Evolutionary conservation across 2,329 filamentous ascomycete genomes (phyloP).

Genomic region (Xylariaceae sp.): DNA sequence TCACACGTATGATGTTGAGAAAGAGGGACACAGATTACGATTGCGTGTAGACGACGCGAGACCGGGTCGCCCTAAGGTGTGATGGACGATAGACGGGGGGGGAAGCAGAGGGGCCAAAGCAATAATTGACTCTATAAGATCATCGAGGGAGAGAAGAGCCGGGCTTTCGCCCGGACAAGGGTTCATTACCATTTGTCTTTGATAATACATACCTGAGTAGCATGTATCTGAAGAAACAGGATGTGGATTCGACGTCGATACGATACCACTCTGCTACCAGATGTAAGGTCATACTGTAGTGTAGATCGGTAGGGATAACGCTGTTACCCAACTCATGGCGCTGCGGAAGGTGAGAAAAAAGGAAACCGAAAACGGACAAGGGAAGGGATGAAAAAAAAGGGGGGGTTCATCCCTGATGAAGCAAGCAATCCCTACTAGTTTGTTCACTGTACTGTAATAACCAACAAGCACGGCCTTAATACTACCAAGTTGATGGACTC

Average conservation of each 20-base stretch:
- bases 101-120: slow-evolving; percentile 27
- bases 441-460: too few species aligned
- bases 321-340: slow-evolving; percentile 4
- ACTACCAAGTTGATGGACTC: slow-evolving; percentile 15
- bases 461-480: neutral
- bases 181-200: neutral
- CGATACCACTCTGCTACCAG: slow-evolving; percentile 22
- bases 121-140: slow-evolving; percentile 37
- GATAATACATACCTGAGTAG: neutral
- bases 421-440: slow-evolving; percentile 7
- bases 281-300: slow-evolving; percentile 20
- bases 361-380: slow-evolving; percentile 18
- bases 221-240: neutral
- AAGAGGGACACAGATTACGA: slow-evolving; percentile 5
- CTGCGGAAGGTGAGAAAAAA: slow-evolving; percentile 27
- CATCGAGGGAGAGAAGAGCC: slow-evolving; percentile 36
- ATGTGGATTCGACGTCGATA: slow-evolving; percentile 18
- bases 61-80: slow-evolving; percentile 25
- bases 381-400: neutral
- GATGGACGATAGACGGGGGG: slow-evolving; percentile 25
- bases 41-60: slow-evolving; percentile 19
- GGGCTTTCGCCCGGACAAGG: slow-evolving; percentile 16
- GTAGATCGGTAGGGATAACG: slow-evolving; percentile 23
- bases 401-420: slow-evolving; percentile 15
- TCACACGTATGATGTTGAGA: slow-evolving; percentile 27